Base-by-base conservation (phyloP, 2,329 filamentous ascomycete species). In the Alternaria novae-zelandiae region DNA sequence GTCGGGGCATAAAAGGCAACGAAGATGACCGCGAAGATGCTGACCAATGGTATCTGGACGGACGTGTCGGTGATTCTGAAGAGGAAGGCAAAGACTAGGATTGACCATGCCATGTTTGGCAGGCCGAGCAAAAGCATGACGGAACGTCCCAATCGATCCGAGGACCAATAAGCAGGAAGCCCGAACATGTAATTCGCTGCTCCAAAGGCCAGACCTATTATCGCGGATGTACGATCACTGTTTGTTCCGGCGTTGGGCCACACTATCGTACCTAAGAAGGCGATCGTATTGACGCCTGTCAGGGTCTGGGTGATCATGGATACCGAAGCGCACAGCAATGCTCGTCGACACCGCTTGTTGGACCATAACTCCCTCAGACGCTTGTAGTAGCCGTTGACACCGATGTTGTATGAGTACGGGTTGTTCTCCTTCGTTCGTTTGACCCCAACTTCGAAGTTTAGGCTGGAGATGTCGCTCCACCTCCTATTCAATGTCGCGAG, bases 71-170 rank as follows among this genome's bases (percentile, higher is more conserved):
- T 47, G 12, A 70, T 66, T 43, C 65, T 59, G 61, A 71, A 71
- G 6, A 73, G 30, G 26, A 73, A 63, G 1, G 69, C 69, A 28
- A 73, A 71, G 4, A 71, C 62, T 12, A 73, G 46, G 58, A 73
- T 71, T 2, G 69, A 73, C 67, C 69, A 69, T 25, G 69, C 69
- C 69, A 71, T 73, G 55, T 71, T 71, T n/a, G 69, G 70, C 7
- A 70, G 59, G 5, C 70, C 70, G 10, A 66, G 23, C 11, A 61
- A 59, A 5, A 71, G 64, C 56, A 73, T 61, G n/a, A 71, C 67
- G 3, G 70, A 71, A 15, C 70, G 65, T 17, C 70, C 70, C 49
- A 67, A 50, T 25, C 54, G 66, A 46, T 72, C 70, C 15, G 70
- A 68, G 0, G 70, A 57, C 70, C 70, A 70, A 30, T 72, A 72